phyloP scores from a whole-genome alignment of 495 filamentous ascomycete species.

The Barbatosphaeria neglecta region DNA sequence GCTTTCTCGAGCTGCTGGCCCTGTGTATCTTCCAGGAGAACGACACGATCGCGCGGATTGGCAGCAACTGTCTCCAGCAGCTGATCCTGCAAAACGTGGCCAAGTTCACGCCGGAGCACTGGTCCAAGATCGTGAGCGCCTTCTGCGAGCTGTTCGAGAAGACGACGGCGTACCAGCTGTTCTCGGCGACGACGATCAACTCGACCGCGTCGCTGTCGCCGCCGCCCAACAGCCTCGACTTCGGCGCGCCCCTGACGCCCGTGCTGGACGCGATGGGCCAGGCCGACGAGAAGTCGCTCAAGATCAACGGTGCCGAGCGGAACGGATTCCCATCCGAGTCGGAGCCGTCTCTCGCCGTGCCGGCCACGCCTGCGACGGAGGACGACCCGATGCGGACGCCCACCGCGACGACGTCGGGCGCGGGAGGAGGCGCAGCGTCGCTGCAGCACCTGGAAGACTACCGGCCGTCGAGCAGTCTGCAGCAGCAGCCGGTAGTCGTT shows the following conservation, averaged over 20 bases:
- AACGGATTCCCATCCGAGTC: slow-evolving; percentile 15
- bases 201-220: slow-evolving; percentile 31
- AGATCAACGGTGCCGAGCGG: slow-evolving; percentile 47
- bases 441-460: slow-evolving; percentile 72
- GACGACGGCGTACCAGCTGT: slow-evolving; percentile 88
- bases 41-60: slow-evolving; percentile 94
- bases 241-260: slow-evolving; percentile 28
- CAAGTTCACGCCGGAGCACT: slow-evolving; percentile 79
- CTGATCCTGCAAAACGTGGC: slow-evolving; percentile 89
- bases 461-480: slow-evolving; percentile 56
- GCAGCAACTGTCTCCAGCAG: slow-evolving; percentile 94
- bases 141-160: slow-evolving; percentile 92
- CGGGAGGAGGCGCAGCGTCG: slow-evolving; percentile 12
- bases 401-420: slow-evolving; percentile 18
- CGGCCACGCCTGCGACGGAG: slow-evolving; percentile 12
- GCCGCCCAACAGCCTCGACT: slow-evolving; percentile 30
- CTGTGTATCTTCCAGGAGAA: slow-evolving; percentile 99
- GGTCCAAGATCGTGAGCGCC: slow-evolving; percentile 83
- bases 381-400: slow-evolving; percentile 25
- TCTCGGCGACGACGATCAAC: slow-evolving; percentile 66
- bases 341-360: slow-evolving; percentile 9
- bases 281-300: slow-evolving; percentile 43
- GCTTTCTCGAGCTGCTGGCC: slow-evolving; percentile 84
- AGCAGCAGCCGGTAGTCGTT: slow-evolving; percentile 81
- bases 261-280: slow-evolving; percentile 22